These are phyloP conservation scores for Raffaelea ambrosiae DNA, from an alignment of 2,329 filamentous ascomycete genomes.

Conservation along the genomic window DNA sequence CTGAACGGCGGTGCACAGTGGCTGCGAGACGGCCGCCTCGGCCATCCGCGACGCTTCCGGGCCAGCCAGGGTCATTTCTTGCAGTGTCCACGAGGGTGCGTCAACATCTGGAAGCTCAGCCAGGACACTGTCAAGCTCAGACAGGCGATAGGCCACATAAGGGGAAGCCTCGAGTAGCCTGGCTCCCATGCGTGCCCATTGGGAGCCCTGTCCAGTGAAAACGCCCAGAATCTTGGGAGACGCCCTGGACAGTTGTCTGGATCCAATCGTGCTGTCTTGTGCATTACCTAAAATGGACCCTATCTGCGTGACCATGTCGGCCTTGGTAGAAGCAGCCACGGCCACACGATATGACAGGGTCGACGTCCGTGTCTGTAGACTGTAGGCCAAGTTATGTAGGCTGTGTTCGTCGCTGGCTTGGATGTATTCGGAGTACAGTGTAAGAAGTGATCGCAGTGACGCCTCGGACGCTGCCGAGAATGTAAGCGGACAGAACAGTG, in stretches of 20 bases:
- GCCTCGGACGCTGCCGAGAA: constrained; percentile 27
- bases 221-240: constrained; percentile 16
- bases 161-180: constrained; percentile 19
- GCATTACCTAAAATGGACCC: constrained; percentile 12
- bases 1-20: constrained; percentile 44
- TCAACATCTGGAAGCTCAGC: constrained; percentile 15
- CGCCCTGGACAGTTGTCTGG: background rate
- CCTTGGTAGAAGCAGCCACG: constrained; percentile 16
- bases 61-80: constrained; percentile 23
- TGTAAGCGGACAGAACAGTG: constrained; percentile 19
- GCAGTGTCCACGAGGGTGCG: constrained; percentile 22
- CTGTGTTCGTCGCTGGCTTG: background rate
- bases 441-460: constrained; percentile 20
- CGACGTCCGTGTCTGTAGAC: constrained; percentile 20
- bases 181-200: constrained; percentile 33
- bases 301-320: constrained; percentile 15
- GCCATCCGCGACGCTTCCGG: constrained; percentile 18
- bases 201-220: constrained; percentile 38
- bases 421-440: constrained; percentile 21
- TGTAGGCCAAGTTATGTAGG: constrained; percentile 20
- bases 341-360: constrained; percentile 21
- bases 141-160: background rate
- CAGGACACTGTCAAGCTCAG: background rate
- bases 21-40: constrained; percentile 32
- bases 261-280: background rate